A percentile compares a stretch with the other conserved stretches of the same genome.
These are phyloP conservation scores for Mayamaea pseudoterrestris DNA, from an alignment of 108 stramenopile genomes.

Conservation along the genomic window DNA sequence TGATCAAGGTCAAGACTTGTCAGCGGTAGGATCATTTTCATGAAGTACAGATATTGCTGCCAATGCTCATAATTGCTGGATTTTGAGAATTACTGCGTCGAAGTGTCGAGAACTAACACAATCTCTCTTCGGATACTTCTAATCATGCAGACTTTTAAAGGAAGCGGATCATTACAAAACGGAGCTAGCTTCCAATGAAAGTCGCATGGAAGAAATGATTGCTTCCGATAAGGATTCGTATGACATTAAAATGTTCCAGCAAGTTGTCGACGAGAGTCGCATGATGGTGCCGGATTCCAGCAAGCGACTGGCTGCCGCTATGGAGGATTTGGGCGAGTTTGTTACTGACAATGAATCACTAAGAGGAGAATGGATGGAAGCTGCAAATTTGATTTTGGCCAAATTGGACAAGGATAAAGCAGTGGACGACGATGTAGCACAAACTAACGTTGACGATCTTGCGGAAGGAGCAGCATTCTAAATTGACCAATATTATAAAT, in stretches of 20 bases:
- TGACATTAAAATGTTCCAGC: constrained; percentile 76
- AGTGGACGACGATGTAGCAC: neutral
- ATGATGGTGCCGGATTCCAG: constrained; percentile 81
- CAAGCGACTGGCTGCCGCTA: constrained; percentile 31
- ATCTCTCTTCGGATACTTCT: neutral
- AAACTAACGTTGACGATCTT: constrained; percentile 6
- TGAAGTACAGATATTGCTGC: neutral
- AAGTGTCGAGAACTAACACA: neutral
- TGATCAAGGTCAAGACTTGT: constrained; percentile 81
- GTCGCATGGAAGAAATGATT: constrained; percentile 56
- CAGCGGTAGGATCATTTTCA: constrained; percentile 38
- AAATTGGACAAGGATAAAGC: neutral
- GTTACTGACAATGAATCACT: constrained; percentile 6
- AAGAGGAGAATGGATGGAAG: neutral
- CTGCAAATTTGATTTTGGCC: neutral
- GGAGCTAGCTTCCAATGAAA: constrained; percentile 63
- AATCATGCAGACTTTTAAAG: constrained; percentile 61
- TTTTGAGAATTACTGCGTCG: neutral
- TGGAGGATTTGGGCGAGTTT: constrained; percentile 49
- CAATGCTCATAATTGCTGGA: neutral
- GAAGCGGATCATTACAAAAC: constrained; percentile 61
- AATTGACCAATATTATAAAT: neutral
- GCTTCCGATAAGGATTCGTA: constrained; percentile 46
- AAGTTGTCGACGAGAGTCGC: constrained; percentile 64
- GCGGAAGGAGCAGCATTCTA: constrained; percentile 4